Base-by-base conservation (phyloP, 2,329 filamentous ascomycete genomes). In the Penicillium frequentans region DNA sequence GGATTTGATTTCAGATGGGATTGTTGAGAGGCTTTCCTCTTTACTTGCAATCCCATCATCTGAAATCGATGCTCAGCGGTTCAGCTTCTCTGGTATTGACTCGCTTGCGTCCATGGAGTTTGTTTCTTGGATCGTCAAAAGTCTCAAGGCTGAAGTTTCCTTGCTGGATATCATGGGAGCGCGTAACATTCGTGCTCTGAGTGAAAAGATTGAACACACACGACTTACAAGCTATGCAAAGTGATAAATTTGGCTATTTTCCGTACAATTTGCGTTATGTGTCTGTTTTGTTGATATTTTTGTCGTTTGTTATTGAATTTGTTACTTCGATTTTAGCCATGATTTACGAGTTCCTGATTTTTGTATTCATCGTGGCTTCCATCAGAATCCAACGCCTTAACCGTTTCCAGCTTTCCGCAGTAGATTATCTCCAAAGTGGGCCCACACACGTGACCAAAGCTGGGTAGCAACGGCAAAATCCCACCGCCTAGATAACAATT, bases 31-130 rank as follows among this genome's bases (percentile, higher is more conserved):
- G 14, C 56, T 66, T 24, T 53, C 64, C 19, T 59, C 64, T 19
- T 44, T 66, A 16, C 61, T 73, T 13, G 67, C 63, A 10, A 63
- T 68, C 21, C 61, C 69, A 1, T 49, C 52, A 6, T 68, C 70
- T 1, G 67, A 70, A 14, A 54, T 71, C 13, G 64, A 71, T 47
- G 47, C 52, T 9, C 64, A 66, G 27, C 57, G 60, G 11, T 65
- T 70, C 21, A 60, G 64, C 2, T 64, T 64, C 31, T 63, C 63
- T 19, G 54, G 60, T 11, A 70, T 71, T 42, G 69, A 71, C 35
- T 70, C 67, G 3, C 61, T 71, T 13, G 63, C 71, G 21, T 66
- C 68, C 5, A 69, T 71, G 63, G 70, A 71, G 47, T 71, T 72
- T 42, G 59, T 64, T 16, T 69, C 60, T 1, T 72, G 69, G 70